Evolutionary conservation across 2,329 filamentous ascomycete species (phyloP).

Genomic region (Podosphaera leucotricha): DNA sequence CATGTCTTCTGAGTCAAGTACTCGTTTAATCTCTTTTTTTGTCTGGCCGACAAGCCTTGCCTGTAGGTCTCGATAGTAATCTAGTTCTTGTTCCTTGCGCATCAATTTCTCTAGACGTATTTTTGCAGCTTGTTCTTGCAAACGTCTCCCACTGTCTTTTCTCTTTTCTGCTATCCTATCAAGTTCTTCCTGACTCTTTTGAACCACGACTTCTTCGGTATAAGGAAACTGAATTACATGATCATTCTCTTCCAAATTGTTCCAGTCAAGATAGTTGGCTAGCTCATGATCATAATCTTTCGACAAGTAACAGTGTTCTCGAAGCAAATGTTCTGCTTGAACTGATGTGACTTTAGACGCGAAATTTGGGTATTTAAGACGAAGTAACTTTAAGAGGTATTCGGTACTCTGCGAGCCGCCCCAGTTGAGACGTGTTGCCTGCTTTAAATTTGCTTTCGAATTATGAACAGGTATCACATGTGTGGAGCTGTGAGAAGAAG

Average conservation of each 20-base stretch:
- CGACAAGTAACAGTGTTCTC: conserved; percentile 76
- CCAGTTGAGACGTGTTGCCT: conserved; percentile 84
- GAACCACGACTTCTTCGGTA: conserved; percentile 68
- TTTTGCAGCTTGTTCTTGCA: conserved; percentile 92
- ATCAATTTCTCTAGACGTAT: conserved; percentile 91
- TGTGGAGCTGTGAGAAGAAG: conserved; percentile 79
- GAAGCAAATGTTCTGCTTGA: conserved; percentile 71
- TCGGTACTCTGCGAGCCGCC: conserved; percentile 76
- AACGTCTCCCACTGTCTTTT: conserved; percentile 71
- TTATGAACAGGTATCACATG: conserved; percentile 88
- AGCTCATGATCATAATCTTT: conserved; percentile 64
- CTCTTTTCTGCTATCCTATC: conserved; percentile 77
- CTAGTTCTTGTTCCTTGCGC: conserved; percentile 83
- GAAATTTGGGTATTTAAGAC: conserved; percentile 77
- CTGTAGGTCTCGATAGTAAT: conserved; percentile 78
- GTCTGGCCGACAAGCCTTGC: conserved; percentile 45
- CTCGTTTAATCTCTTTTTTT: conserved; percentile 73
- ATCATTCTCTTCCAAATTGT: conserved; percentile 71
- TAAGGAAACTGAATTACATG: conserved; percentile 80
- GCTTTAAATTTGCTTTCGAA: conserved; percentile 58
- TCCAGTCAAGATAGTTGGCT: conserved; percentile 63
- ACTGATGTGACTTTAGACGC: conserved; percentile 64
- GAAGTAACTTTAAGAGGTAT: conserved; percentile 72
- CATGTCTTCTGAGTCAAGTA: conserved; percentile 76
- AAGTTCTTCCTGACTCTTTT: conserved; percentile 89